phyloP scores from a whole-genome alignment of 2,329 filamentous ascomycete genomes.

The Fusarium tanahbumbuense region DNA sequence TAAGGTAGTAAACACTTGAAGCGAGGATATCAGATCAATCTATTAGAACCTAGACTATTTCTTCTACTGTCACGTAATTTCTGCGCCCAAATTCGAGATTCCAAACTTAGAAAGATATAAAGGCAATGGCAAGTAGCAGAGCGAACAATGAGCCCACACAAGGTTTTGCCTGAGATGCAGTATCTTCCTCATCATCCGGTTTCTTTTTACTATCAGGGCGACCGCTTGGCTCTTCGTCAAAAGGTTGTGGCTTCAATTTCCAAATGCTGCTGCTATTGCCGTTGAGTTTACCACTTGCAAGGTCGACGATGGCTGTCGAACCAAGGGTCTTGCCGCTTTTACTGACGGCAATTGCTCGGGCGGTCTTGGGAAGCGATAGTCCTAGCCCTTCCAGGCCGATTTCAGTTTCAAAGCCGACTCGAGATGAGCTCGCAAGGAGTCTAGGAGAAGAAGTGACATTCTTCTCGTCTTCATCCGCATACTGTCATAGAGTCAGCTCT shows the following conservation, averaged over 20 bases:
- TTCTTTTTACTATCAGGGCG: background rate
- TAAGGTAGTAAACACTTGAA: background rate
- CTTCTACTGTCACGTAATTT: background rate
- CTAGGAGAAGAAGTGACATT: constrained; percentile 25
- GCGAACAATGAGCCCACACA: constrained; percentile 12
- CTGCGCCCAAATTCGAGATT: background rate
- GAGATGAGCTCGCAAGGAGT: constrained; percentile 38
- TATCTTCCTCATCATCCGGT: constrained; percentile 21
- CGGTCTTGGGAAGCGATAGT: constrained; percentile 16
- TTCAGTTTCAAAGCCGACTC: constrained; percentile 38
- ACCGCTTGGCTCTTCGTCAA: background rate
- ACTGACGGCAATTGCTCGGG: constrained; percentile 31
- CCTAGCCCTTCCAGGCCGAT: constrained; percentile 16
- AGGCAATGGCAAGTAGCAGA: constrained; percentile 23
- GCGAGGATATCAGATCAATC: background rate
- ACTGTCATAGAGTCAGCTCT: constrained; percentile 24
- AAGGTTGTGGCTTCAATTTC: constrained; percentile 14
- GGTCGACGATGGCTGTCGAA: constrained; percentile 35
- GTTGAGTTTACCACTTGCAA: constrained; percentile 32
- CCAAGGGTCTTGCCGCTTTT: constrained; percentile 36
- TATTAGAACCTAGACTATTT: background rate
- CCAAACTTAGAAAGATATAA: constrained; percentile 7
- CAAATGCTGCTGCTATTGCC: constrained; percentile 41
- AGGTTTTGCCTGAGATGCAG: constrained; percentile 10
- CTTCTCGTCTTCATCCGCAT: constrained; percentile 30